phyloP scores from a whole-genome alignment of 176 grass and related monocot species.

The Musa itinerans region DNA sequence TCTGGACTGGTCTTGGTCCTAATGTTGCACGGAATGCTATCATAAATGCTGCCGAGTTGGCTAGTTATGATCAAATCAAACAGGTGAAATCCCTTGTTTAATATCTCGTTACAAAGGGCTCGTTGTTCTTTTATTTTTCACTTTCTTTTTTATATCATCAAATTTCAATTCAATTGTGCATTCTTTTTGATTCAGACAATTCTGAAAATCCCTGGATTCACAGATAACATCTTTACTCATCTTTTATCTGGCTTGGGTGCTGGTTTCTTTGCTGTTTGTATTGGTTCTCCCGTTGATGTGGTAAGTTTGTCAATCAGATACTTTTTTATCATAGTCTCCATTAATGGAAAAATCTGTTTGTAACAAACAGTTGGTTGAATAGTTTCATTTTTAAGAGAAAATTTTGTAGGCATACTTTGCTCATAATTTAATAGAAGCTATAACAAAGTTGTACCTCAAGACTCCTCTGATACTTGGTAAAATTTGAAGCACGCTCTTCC shows the following conservation, averaged over 20 bases:
- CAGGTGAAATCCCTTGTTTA: constrained; percentile 29
- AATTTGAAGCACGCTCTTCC: background rate
- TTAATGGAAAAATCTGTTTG: too few species aligned
- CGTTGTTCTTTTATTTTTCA: background rate
- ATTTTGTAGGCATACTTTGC: background rate
- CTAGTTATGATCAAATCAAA: constrained; percentile 88
- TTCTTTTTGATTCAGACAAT: constrained; percentile 52
- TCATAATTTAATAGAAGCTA: background rate
- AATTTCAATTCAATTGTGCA: constrained; percentile 25
- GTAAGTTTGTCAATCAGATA: constrained; percentile 25
- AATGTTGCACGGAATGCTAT: constrained; percentile 90
- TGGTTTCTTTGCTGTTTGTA: constrained; percentile 80
- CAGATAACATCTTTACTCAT: constrained; percentile 86
- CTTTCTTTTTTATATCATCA: constrained; percentile 4
- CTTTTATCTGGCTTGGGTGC: constrained; percentile 89
- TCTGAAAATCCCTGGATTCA: constrained; percentile 81
- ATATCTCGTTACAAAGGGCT: background rate
- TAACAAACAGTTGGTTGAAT: background rate
- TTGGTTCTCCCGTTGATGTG: constrained; percentile 92
- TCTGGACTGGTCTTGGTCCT: constrained; percentile 90
- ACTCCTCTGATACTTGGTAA: background rate
- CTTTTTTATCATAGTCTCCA: background rate
- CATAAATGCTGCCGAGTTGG: constrained; percentile 83
- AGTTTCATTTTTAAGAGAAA: background rate
- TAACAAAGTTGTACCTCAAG: background rate